Base-by-base conservation (phyloP, 345 rosid genomes). In the Clarkia xantiana region DNA sequence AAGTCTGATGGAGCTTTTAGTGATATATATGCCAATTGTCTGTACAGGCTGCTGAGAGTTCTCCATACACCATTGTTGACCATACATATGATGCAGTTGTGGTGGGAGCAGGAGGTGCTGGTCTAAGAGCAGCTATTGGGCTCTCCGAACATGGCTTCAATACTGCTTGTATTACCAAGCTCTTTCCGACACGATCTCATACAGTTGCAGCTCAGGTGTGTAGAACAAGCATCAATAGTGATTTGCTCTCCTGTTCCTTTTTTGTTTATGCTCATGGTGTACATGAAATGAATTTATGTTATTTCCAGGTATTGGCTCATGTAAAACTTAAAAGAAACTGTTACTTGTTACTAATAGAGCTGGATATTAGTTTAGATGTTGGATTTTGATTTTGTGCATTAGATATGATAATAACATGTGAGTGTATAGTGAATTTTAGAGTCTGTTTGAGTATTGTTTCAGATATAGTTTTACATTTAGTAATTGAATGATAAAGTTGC, bases 81-180 rank as follows among this genome's bases (percentile, higher is more conserved):
- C 99, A 93, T 64, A 77, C 86, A 29, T 87, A 93, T 15, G 99
- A 93, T 60, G 96, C 99, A 6, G 78, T 93, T 1, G 96, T 93
- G 11, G 94, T 87, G 2, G 96, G 99, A 68, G 99, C 96, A 18
- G 99, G 99, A 49, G 99, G 99, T 48, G 96, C 99, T 0, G 96
- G 99, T 17, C 69, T 93, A 60, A 68, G 96, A 58, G 96, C 99
- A 7, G 95, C 99, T 38, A 93, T 93, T 9, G 99, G 96, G 40
- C 84, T 93, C 23, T 93, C 99, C 0, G 99, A 93, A 72, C 96
- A 93, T 74, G 96, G 96, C n/a, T 87, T 93, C 51, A 87, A 87
- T 58, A 93, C 96, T 0, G 99, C 99, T 70, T 93, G 99, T 63
- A 76, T 93, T 63, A 87, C 99, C 66, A 93, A 93, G 82, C 94